Evolutionary conservation across 2,329 filamentous ascomycete species (phyloP), one percentile per base, ranked within the genome.

Genomic region (Cladosporium halotolerans): DNA sequence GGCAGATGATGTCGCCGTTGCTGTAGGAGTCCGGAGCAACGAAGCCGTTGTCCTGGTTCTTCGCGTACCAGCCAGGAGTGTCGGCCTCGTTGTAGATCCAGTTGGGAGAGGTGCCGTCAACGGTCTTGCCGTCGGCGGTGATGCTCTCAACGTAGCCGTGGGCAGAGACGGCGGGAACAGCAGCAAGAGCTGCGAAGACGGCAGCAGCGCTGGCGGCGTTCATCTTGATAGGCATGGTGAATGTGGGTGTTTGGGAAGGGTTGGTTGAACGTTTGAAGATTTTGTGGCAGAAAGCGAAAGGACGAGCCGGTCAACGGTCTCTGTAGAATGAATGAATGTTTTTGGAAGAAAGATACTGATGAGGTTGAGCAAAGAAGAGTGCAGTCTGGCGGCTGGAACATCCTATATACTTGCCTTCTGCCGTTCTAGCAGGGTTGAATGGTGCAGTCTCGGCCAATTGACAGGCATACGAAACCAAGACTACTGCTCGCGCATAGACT

Each of bases 81-180:
- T 41, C 18, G 23, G 40, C 31, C 34, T 41, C 32, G 34, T 44
- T 44, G 43, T 55, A 55, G 16, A 52, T 16, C 53, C 53, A 55
- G 16, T 55, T 39, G 38, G 53, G 53, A 18, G 38, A 44, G 53
- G 47, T 55, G 19, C 32, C 31, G 10, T 28, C 31, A 11, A 32
- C 23, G 32, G 41, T 52, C 44, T 52, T 33, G 53, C 53, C 53
- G 38, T 46, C 34, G 44, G 45, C 38, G 31, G 44, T 46, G 16
- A 55, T 52, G 31, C 38, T 42, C 8, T 60, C 63, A 49, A 77
- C 72, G 47, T 66, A 69, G 34, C 76, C 76, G 64, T 79, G 76
- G 53, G 73, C 76, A 54, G 70, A 65, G 52, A 70, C 73, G 33
- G 52, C 34, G 34, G 53, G 57, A 9, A 58, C 38, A 32, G 43